phyloP scores from a whole-genome alignment of 2,329 filamentous ascomycete species.

The Myriosclerotinia duriaeana region DNA sequence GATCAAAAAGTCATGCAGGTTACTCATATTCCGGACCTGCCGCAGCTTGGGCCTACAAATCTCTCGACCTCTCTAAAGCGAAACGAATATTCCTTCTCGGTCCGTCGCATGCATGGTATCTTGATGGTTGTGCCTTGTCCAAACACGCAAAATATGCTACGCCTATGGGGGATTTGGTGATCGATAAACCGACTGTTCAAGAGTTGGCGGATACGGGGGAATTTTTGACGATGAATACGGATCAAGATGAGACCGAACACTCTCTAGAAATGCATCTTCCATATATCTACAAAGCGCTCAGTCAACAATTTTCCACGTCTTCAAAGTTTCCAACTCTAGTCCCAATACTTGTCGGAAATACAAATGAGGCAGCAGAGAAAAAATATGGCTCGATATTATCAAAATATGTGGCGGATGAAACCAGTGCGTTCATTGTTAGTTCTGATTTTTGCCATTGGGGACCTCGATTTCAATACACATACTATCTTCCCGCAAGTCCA shows the following conservation, averaged over 20 bases:
- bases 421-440: conserved; percentile 82
- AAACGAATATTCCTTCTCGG: conserved; percentile 92
- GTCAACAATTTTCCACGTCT: conserved; percentile 50
- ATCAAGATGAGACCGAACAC: conserved; percentile 79
- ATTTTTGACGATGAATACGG: conserved; percentile 63
- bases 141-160: conserved; percentile 70
- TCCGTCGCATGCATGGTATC: conserved; percentile 84
- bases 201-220: conserved; percentile 53
- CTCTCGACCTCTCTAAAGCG: conserved; percentile 70
- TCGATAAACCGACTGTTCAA: conserved; percentile 60
- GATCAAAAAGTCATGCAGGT: conserved; percentile 73
- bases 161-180: conserved; percentile 66
- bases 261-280: conserved; percentile 96
- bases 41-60: conserved; percentile 92
- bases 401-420: conserved; percentile 72
- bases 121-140: conserved; percentile 74
- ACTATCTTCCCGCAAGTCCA: conserved; percentile 64
- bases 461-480: conserved; percentile 75
- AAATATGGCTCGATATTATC: conserved; percentile 68
- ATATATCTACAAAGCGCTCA: conserved; percentile 78
- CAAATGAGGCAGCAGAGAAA: conserved; percentile 63
- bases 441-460: conserved; percentile 99
- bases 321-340: conserved; percentile 67
- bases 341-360: conserved; percentile 82
- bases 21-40: conserved; percentile 89